Base-by-base conservation (phyloP, 306 rosid species). In the Castanea sativa region DNA sequence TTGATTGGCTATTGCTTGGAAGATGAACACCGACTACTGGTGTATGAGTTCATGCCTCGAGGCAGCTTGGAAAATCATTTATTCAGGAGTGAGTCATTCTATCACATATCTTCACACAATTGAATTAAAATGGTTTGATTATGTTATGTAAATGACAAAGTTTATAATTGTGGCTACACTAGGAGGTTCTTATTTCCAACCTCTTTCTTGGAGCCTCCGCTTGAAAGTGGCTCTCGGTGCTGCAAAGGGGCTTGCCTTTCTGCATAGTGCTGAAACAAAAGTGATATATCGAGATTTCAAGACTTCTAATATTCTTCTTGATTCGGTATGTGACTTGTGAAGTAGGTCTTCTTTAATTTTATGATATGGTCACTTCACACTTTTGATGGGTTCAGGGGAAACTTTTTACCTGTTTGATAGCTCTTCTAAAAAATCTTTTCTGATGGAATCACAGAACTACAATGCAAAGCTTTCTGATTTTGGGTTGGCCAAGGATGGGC, bases 41-140 rank as follows among this genome's bases (percentile, higher is more conserved):
- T 81, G 55, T 87, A 85, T 30, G 95, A 91, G 75, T 89, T 87
- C 68, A 91, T 91, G 92, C 91, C 92, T 5, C 86, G 91, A 49
- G 92, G 95, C 70, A 87, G 91, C 86, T 84, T 91, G 87, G 95
- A 91, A 75, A 87, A 91, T 76, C 95, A 91, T 83, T 78, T 91
- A 83, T 89, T 91, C 81, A 81, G 92, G 79, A 83, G 95, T 91
- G 74, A 83, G 95, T 69, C 61, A 61, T 57, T 55, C 21, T 20
- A 6, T 51, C 59, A 27, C 56, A 15, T 78, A 43, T 55, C 30
- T 71, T 56, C 6, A n/a, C 59, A n/a, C 53, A 52, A 10, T 45
- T 77, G 49, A 69, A 72, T 29, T 72, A 18, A 5, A 49, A 51
- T 33, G 15, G 32, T 55, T 56, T 68, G 75, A 51, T 76, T 76